These are phyloP conservation scores for Arthrobotrys sinensis DNA, from an alignment of 2,329 filamentous ascomycete species.

Conservation along the genomic window DNA sequence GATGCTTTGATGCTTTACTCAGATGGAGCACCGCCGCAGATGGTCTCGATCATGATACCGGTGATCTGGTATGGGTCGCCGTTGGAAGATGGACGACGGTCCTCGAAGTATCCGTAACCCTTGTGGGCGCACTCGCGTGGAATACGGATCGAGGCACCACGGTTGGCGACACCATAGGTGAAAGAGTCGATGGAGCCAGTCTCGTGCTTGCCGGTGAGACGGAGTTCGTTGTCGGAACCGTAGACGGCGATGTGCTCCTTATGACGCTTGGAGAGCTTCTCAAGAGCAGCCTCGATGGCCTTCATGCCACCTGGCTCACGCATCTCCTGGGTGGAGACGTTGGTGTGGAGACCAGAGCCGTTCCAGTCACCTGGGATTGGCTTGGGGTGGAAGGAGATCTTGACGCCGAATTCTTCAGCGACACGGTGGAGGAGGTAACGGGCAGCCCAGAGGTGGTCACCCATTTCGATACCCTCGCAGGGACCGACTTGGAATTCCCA, in stretches of 20 bases:
- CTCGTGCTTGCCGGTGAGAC: constrained; percentile 94
- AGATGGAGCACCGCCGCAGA: constrained; percentile 62
- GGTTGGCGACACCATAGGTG: constrained; percentile 94
- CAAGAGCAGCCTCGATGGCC: constrained; percentile 84
- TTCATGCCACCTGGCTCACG: constrained; percentile 94
- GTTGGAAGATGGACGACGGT: constrained; percentile 85
- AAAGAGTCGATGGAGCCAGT: constrained; percentile 95
- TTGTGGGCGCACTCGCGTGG: constrained; percentile 87
- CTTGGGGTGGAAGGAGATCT: constrained; percentile 96
- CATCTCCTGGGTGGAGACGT: constrained; percentile 93
- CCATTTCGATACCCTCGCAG: constrained; percentile 88
- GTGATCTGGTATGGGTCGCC: constrained; percentile 87
- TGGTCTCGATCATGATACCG: constrained; percentile 80
- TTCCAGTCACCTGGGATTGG: constrained; percentile 97
- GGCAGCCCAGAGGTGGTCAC: constrained; percentile 96
- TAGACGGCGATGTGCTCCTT: constrained; percentile 84
- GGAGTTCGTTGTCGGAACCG: constrained; percentile 94
- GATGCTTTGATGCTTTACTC: constrained; percentile 45
- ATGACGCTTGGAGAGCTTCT: constrained; percentile 70
- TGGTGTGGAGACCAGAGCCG: constrained; percentile 91
- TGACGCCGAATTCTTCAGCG: constrained; percentile 95
- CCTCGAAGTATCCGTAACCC: constrained; percentile 95
- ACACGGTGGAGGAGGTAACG: constrained; percentile 91
- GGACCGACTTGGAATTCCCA: constrained; percentile 99
- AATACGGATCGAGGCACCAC: constrained; percentile 93